phyloP scores from a whole-genome alignment of 1,284 basidiomycete genomes.

The Gymnopus androsaceus region DNA sequence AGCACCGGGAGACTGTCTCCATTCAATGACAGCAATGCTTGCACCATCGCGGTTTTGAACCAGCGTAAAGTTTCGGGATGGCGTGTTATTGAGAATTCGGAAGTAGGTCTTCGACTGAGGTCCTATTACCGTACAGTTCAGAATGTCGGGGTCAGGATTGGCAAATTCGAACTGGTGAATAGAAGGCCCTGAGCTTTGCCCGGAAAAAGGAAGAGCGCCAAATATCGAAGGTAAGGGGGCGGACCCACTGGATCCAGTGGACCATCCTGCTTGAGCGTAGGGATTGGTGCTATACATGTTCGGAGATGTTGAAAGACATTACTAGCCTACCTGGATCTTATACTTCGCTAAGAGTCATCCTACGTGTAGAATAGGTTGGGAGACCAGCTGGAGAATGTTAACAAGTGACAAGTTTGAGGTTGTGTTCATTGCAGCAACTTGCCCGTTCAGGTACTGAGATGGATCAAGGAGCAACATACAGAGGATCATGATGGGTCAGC shows the following conservation, averaged over 20 bases:
- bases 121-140: conserved; percentile 31
- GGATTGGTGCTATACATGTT: conserved; percentile 30
- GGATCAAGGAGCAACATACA: no score
- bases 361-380: no score
- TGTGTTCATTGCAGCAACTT: no score
- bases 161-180: conserved; percentile 31
- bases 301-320: neutral
- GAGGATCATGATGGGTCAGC: no score
- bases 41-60: conserved; percentile 22
- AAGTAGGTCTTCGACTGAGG: conserved; percentile 21
- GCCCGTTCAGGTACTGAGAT: no score
- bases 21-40: conserved; percentile 25
- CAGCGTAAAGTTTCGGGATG: conserved; percentile 20
- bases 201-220: conserved; percentile 26
- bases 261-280: conserved; percentile 34
- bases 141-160: conserved; percentile 26
- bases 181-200: conserved; percentile 17
- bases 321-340: no score
- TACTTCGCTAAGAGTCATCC: no score
- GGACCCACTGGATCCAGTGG: conserved; percentile 24
- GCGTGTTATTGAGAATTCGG: conserved; percentile 19
- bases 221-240: conserved; percentile 22
- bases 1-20: conserved; percentile 24
- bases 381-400: no score
- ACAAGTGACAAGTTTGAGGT: no score